Evolutionary conservation across 2,329 filamentous ascomycete species (phyloP).

Genomic region (Apiospora marii): DNA sequence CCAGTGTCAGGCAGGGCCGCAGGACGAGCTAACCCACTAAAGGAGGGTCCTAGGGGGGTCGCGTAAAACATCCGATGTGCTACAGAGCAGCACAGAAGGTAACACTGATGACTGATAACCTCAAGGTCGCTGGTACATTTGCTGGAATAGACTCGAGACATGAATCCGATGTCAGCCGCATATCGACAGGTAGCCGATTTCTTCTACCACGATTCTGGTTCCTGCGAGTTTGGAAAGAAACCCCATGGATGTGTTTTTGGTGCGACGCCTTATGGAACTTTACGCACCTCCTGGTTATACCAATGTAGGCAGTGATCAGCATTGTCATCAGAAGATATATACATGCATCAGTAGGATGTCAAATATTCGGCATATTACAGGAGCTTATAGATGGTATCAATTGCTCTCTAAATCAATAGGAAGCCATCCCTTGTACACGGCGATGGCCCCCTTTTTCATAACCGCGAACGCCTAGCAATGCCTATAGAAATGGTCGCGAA

Average conservation of each 20-base stretch:
- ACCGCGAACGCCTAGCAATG: conserved; percentile 20
- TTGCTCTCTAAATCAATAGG: conserved; percentile 15
- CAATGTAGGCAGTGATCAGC: not conserved
- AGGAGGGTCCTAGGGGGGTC: not conserved
- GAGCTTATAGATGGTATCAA: conserved; percentile 17
- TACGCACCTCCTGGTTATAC: not conserved
- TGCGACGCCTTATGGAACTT: not conserved
- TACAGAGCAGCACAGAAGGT: not conserved
- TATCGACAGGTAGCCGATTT: not conserved
- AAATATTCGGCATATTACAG: not conserved
- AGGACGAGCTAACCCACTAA: conserved; percentile 4
- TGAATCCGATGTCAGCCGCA: not conserved
- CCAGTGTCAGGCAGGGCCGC: not conserved
- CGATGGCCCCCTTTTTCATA: conserved; percentile 11
- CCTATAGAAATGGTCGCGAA: conserved; percentile 13
- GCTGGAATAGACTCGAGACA: not conserved
- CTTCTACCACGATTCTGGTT: no score
- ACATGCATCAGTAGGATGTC: not conserved
- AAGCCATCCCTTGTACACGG: not conserved
- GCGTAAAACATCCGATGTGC: conserved; percentile 14
- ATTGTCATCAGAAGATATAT: not conserved
- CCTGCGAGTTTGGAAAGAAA: not conserved
- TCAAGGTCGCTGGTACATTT: not conserved
- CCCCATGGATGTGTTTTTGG: not conserved
- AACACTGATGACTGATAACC: not conserved